phyloP scores from a whole-genome alignment of 2,329 filamentous ascomycete genomes.

The Canariomyces notabilis region DNA sequence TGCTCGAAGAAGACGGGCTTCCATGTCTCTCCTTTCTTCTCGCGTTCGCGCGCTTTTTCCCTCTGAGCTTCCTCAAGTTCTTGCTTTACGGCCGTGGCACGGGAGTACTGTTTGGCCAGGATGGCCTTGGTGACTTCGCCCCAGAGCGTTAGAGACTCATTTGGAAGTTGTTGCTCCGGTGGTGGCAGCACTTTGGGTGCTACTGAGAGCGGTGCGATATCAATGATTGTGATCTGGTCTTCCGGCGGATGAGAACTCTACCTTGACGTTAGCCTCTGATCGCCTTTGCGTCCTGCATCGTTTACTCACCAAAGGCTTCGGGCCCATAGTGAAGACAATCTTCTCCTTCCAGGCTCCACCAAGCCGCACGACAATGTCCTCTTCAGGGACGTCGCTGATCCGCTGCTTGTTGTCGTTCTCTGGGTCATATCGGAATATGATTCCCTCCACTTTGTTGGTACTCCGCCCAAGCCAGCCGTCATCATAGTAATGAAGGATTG shows the following conservation, averaged over 20 bases:
- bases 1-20: constrained; percentile 75
- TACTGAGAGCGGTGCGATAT: constrained; percentile 77
- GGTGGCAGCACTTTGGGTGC: constrained; percentile 76
- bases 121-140: constrained; percentile 83
- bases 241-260: constrained; percentile 47
- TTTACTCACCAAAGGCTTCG: constrained; percentile 57
- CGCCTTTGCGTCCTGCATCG: accelerated
- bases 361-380: constrained; percentile 76
- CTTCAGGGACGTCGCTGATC: constrained; percentile 81
- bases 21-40: constrained; percentile 65
- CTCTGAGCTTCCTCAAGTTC: constrained; percentile 89
- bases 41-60: constrained; percentile 74
- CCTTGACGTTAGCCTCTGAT: background rate
- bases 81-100: constrained; percentile 81
- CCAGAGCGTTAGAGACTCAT: constrained; percentile 90
- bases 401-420: constrained; percentile 74
- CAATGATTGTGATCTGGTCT: constrained; percentile 72
- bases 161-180: constrained; percentile 69
- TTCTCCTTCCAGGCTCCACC: constrained; percentile 81
- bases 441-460: constrained; percentile 85
- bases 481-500: constrained; percentile 86
- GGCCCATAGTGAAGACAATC: constrained; percentile 55
- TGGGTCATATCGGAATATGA: constrained; percentile 86
- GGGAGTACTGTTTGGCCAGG: constrained; percentile 70
- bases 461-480: constrained; percentile 91